Conservation (phyloP, 1,139 yeast species). For the Casaregolazyma suthepensis region DNA sequence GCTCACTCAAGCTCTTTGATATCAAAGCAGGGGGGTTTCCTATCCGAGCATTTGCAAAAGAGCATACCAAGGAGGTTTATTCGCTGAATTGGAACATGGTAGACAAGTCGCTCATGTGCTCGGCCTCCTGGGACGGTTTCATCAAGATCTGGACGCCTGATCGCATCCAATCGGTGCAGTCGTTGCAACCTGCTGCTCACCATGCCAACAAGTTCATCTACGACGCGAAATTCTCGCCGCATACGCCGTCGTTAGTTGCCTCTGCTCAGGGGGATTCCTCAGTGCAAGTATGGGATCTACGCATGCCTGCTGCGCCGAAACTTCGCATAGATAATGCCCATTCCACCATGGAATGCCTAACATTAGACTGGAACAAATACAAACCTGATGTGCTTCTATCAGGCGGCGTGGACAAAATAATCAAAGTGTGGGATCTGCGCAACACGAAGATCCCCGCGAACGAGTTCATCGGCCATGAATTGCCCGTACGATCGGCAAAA, state of each 20-base stretch:
- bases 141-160: constrained; percentile 69
- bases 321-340: constrained; percentile 45
- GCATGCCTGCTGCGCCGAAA: constrained; percentile 55
- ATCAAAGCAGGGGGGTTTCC: constrained; percentile 57
- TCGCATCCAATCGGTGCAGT: constrained; percentile 52
- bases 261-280: constrained; percentile 79
- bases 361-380: constrained; percentile 89
- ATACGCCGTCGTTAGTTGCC: constrained; percentile 62
- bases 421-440: constrained; percentile 83
- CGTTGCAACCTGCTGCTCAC: constrained; percentile 35
- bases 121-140: constrained; percentile 91
- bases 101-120: constrained; percentile 63
- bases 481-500: constrained; percentile 71
- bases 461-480: constrained; percentile 80
- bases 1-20: constrained; percentile 78
- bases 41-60: constrained; percentile 59
- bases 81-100: constrained; percentile 82
- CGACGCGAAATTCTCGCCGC: constrained; percentile 81
- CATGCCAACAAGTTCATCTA: constrained; percentile 41
- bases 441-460: constrained; percentile 66
- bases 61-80: constrained; percentile 83
- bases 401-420: constrained; percentile 81
- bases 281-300: constrained; percentile 77
- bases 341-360: constrained; percentile 71
- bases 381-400: constrained; percentile 72